Conservation (phyloP, 1,284 basidiomycete genomes). For the Papiliotrema terrestris region DNA sequence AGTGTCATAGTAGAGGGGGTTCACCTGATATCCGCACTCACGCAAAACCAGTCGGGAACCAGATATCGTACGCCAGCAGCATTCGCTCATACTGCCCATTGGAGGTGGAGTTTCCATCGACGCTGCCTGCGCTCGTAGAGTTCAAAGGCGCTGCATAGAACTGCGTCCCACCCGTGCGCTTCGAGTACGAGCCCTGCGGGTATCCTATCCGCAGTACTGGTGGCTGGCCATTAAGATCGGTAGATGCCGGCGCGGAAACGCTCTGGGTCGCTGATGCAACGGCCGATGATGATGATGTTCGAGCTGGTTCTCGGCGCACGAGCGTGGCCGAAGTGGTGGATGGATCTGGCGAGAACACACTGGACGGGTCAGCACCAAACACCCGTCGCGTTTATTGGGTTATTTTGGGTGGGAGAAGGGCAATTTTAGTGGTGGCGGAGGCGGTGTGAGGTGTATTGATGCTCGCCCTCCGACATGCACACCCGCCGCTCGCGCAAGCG, state of each 20-base stretch:
- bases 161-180: constrained; percentile 47
- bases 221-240: constrained; percentile 18
- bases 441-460: too few relatives aligned
- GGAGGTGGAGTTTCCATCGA: constrained; percentile 17
- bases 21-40: constrained; percentile 12
- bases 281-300: constrained; percentile 6
- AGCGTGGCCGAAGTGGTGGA: constrained; percentile 14
- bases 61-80: constrained; percentile 41
- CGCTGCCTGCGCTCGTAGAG: constrained; percentile 6
- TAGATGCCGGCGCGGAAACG: constrained; percentile 18
- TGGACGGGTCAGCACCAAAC: constrained; percentile 1
- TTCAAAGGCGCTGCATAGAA: constrained; percentile 42
- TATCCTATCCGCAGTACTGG: constrained; percentile 44
- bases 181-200: constrained; percentile 43
- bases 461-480: too few relatives aligned
- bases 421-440: neutral
- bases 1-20: neutral
- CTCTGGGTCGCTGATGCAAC: constrained; percentile 6
- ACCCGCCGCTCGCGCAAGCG: too few relatives aligned
- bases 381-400: neutral
- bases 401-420: neutral
- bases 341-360: constrained; percentile 33
- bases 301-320: constrained; percentile 10
- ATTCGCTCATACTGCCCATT: constrained; percentile 41
- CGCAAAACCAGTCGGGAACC: constrained; percentile 34